These are phyloP conservation scores for Crepidotus variabilis DNA, from an alignment of 768 basidiomycete genomes.

Conservation along the genomic window DNA sequence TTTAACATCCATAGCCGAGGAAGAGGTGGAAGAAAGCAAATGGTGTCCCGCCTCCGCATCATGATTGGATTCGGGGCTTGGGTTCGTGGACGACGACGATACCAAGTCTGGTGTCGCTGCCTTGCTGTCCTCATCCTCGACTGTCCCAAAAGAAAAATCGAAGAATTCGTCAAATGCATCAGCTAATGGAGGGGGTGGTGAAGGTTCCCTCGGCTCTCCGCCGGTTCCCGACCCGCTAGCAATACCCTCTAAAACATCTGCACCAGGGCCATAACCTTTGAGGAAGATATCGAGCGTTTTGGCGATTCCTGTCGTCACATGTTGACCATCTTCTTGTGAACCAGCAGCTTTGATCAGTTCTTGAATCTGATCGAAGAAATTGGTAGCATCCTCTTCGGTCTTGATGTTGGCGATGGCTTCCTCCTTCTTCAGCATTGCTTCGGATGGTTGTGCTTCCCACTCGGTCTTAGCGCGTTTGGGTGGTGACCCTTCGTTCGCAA, in stretches of 20 bases:
- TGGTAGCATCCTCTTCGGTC: conserved; percentile 62
- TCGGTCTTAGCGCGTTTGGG: conserved; percentile 72
- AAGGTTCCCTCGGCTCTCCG: conserved; percentile 25
- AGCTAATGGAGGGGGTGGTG: conserved; percentile 31
- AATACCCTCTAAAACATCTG: conserved; percentile 38
- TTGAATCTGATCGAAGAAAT: conserved; percentile 61
- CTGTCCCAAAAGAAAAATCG: conserved; percentile 61
- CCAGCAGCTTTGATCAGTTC: conserved; percentile 55
- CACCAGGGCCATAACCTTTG: conserved; percentile 42
- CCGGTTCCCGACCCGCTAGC: conserved; percentile 30
- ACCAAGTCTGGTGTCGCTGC: conserved; percentile 75
- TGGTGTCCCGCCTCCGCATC: conserved; percentile 53
- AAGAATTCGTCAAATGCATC: conserved; percentile 58
- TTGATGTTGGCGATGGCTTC: conserved; percentile 48
- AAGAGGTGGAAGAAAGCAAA: conserved; percentile 31
- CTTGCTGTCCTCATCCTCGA: conserved; percentile 65
- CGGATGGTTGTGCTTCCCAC: conserved; percentile 60
- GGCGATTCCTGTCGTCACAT: conserved; percentile 47
- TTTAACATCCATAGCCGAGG: conserved; percentile 42
- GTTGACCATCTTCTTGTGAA: conserved; percentile 33
- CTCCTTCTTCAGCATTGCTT: conserved; percentile 40
- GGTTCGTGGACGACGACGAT: conserved; percentile 67
- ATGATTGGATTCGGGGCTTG: conserved; percentile 71
- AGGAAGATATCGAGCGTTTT: conserved; percentile 62
- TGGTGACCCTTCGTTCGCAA: conserved; percentile 52